phyloP scores from a whole-genome alignment of 2,329 filamentous ascomycete species.

The Colletotrichum ledebouriae region DNA sequence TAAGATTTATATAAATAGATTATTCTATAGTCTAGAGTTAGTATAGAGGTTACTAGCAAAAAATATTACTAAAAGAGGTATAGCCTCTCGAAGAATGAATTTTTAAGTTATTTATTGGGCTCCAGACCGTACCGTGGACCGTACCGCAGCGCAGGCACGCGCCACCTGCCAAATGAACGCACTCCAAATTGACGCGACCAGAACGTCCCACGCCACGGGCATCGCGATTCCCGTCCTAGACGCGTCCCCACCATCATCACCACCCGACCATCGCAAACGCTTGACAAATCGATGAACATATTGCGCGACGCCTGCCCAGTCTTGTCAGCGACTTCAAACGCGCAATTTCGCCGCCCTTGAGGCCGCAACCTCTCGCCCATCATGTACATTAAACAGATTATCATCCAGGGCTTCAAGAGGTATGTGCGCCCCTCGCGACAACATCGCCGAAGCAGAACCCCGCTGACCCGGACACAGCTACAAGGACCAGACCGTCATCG shows the following conservation, averaged over 20 bases:
- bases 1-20: too few species aligned
- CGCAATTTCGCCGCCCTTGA: slow-evolving; percentile 38
- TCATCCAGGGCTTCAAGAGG: slow-evolving; percentile 99
- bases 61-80: too few species aligned
- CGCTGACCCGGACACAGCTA: slow-evolving; percentile 71
- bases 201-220: slow-evolving; percentile 29
- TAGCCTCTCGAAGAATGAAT: too few species aligned
- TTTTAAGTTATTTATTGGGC: too few species aligned
- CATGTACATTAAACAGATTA: slow-evolving; percentile 99
- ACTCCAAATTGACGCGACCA: slow-evolving; percentile 34
- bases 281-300: slow-evolving; percentile 38
- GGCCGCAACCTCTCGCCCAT: slow-evolving; percentile 46
- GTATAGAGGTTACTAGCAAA: too few species aligned
- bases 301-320: slow-evolving; percentile 25
- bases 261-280: slow-evolving; percentile 25
- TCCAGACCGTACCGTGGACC: too few species aligned
- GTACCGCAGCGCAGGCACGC: too few species aligned
- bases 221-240: slow-evolving; percentile 35
- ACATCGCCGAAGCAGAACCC: slow-evolving; percentile 45
- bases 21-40: too few species aligned
- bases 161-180: slow-evolving; percentile 28
- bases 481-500: slow-evolving; percentile 99
- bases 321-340: slow-evolving; percentile 33
- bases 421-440: slow-evolving; percentile 65
- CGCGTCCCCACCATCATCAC: slow-evolving; percentile 42